phyloP scores from a whole-genome alignment of 2,329 filamentous ascomycete genomes.

The Trichoderma hamatum region DNA sequence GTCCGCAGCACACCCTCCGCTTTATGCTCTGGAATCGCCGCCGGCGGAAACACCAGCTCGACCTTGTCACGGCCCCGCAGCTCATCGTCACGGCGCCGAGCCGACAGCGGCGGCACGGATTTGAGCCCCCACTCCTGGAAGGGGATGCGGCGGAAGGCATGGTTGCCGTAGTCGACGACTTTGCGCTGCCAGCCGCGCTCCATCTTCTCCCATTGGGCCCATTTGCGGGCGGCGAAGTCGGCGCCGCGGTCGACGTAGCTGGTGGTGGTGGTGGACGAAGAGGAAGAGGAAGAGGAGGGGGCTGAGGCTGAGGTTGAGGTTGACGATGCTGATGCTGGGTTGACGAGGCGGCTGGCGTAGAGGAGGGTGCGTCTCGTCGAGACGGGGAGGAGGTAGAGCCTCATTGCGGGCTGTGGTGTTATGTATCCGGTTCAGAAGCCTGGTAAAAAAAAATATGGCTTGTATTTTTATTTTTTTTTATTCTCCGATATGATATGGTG shows the following conservation, averaged over 20 bases:
- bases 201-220: conserved; percentile 85
- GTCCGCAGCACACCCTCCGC: conserved; percentile 67
- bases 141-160: conserved; percentile 81
- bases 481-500: not conserved
- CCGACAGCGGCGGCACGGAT: conserved; percentile 81
- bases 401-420: conserved; percentile 63
- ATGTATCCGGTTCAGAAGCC: not conserved
- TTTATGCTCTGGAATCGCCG: conserved; percentile 65
- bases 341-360: conserved; percentile 77
- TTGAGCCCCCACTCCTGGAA: conserved; percentile 99
- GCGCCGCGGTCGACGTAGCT: conserved; percentile 70
- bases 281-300: too few species aligned
- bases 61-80: conserved; percentile 64
- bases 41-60: conserved; percentile 75
- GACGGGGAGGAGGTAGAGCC: conserved; percentile 89
- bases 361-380: conserved; percentile 88
- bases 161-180: conserved; percentile 84
- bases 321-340: conserved; percentile 43
- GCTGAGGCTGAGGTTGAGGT: not conserved
- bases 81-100: conserved; percentile 66
- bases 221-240: conserved; percentile 72
- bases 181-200: conserved; percentile 85
- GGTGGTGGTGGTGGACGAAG: conserved; percentile 37
- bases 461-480: not conserved
- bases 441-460: not conserved